phyloP scores from a whole-genome alignment of 176 grass and related monocot genomes.

The Stipa capillata region DNA sequence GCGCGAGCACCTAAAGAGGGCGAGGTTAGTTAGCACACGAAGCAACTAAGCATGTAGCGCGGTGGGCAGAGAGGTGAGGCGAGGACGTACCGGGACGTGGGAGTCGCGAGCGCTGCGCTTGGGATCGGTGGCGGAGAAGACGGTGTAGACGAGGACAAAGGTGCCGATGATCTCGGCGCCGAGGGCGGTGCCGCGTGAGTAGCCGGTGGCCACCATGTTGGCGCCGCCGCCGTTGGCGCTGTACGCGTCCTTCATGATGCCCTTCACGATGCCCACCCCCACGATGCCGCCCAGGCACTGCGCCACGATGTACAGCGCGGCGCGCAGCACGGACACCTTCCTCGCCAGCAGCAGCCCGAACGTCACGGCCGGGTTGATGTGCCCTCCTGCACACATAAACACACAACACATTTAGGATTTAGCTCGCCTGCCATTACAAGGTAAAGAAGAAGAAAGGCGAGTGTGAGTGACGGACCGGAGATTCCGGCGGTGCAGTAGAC shows the following conservation, averaged over 20 bases:
- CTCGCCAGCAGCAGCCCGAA: slow-evolving; percentile 45
- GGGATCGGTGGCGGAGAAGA: slow-evolving; percentile 51
- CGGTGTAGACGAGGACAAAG: slow-evolving; percentile 57
- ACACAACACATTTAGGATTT: too few relatives aligned
- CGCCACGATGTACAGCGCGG: slow-evolving; percentile 35
- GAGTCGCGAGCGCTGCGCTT: slow-evolving; percentile 56
- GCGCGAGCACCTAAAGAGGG: too few relatives aligned
- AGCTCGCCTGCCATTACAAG: too few relatives aligned
- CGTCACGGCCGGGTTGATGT: slow-evolving; percentile 51
- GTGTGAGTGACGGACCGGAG: too few relatives aligned
- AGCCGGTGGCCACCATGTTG: slow-evolving; percentile 28
- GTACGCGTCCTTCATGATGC: slow-evolving; percentile 40
- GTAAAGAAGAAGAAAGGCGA: too few relatives aligned
- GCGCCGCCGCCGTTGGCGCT: slow-evolving; percentile 35
- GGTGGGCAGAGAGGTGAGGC: too few relatives aligned
- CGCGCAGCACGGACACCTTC: slow-evolving; percentile 37
- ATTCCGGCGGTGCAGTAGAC: slow-evolving; percentile 98
- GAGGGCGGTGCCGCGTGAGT: slow-evolving; percentile 36
- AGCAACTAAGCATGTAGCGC: too few relatives aligned
- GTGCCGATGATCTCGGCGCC: slow-evolving; percentile 54
- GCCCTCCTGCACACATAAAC: too few relatives aligned
- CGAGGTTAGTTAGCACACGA: too few relatives aligned
- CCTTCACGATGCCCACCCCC: slow-evolving; percentile 47
- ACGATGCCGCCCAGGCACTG: slow-evolving; percentile 43
- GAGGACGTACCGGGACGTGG: slow-evolving; percentile 40